Conservation (phyloP, 2,329 filamentous ascomycete genomes). For the Drechmeria coniospora region DNA sequence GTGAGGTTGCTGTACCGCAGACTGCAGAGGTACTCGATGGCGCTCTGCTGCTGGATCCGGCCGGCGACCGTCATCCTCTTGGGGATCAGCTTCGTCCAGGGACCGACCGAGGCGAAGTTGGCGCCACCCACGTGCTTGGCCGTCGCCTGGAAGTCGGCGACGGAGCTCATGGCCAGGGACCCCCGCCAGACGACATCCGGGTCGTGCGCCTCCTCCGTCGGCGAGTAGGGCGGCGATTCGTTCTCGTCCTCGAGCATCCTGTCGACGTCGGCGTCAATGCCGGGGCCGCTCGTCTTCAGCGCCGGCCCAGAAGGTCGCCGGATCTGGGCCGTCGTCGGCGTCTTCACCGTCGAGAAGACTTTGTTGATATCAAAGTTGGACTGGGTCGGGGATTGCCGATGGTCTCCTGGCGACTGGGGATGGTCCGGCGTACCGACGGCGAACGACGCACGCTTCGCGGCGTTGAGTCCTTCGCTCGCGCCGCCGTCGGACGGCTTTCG, state of each 20-base stretch:
- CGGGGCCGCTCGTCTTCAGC: constrained; percentile 36
- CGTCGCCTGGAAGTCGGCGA: constrained; percentile 60
- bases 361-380: constrained; percentile 69
- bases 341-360: constrained; percentile 71
- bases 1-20: constrained; percentile 68
- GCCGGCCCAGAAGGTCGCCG: constrained; percentile 33
- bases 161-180: constrained; percentile 57
- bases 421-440: constrained; percentile 12
- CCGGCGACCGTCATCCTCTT: constrained; percentile 55
- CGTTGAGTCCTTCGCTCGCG: constrained; percentile 3
- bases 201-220: constrained; percentile 53
- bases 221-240: constrained; percentile 69
- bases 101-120: constrained; percentile 48
- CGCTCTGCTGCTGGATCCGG: constrained; percentile 66
- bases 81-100: constrained; percentile 65
- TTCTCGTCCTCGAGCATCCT: constrained; percentile 70
- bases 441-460: constrained; percentile 20
- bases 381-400: constrained; percentile 35
- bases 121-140: constrained; percentile 76
- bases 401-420: constrained; percentile 27
- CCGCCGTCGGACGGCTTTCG: constrained; percentile 1
- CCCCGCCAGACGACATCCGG: constrained; percentile 68
- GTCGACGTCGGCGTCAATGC: constrained; percentile 78
- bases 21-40: constrained; percentile 81
- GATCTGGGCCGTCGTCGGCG: constrained; percentile 40